Conservation (phyloP, 2,329 filamentous ascomycete genomes). For the Fusarium graminum region DNA sequence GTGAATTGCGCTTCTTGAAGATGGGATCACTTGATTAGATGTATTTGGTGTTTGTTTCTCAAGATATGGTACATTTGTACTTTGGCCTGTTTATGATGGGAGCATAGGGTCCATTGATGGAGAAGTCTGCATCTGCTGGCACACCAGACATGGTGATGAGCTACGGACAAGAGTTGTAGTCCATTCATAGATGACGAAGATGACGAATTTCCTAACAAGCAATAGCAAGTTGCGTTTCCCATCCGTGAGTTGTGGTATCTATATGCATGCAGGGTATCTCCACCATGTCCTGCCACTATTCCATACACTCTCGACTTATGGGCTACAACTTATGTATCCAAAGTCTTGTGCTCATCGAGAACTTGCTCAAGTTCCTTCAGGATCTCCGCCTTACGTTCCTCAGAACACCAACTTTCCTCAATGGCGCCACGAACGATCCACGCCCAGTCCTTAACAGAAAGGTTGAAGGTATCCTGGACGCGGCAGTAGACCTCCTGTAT, state of each 20-base stretch:
- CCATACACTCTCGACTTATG: slow-evolving; percentile 13
- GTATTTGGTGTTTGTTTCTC: background rate
- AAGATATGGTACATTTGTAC: slow-evolving; percentile 5
- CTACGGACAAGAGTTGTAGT: slow-evolving; percentile 16
- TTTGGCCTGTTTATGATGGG: slow-evolving; percentile 14
- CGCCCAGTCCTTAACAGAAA: slow-evolving; percentile 75
- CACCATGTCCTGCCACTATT: background rate
- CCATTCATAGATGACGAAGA: slow-evolving; percentile 22
- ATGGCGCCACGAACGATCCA: slow-evolving; percentile 72
- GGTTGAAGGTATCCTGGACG: slow-evolving; percentile 77
- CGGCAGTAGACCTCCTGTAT: slow-evolving; percentile 79
- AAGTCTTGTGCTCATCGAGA: slow-evolving; percentile 35
- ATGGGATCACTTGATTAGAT: slow-evolving; percentile 3
- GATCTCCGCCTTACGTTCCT: slow-evolving; percentile 72
- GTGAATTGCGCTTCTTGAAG: background rate
- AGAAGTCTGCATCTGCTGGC: slow-evolving; percentile 4
- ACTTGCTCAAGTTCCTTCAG: slow-evolving; percentile 58
- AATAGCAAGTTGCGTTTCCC: background rate
- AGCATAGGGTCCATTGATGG: slow-evolving; percentile 15
- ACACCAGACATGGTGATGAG: slow-evolving; percentile 13
- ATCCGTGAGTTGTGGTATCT: background rate
- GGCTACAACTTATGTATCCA: slow-evolving; percentile 3
- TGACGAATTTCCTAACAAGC: background rate
- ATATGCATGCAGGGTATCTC: slow-evolving; percentile 25
- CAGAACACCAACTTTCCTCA: slow-evolving; percentile 76